Conservation (phyloP, 2,329 filamentous ascomycete species). For the Beauveria sp. region DNA sequence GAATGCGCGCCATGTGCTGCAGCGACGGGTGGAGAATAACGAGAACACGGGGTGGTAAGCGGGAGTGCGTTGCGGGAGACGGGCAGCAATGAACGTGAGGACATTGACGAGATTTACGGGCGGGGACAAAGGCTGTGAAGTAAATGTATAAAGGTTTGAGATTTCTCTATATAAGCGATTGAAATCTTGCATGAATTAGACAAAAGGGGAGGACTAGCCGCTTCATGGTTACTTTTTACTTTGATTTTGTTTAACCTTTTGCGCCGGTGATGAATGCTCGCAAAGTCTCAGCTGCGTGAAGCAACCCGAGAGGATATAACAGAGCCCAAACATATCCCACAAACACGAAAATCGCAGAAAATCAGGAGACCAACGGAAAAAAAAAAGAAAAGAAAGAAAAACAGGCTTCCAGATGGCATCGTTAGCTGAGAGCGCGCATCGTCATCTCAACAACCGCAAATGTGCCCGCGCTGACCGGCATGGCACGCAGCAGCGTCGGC, state of each 20-base stretch:
- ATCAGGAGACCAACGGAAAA: too few relatives aligned
- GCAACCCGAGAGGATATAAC: neutral
- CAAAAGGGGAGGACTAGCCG: neutral
- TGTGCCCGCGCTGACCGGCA: slow-evolving; percentile 96
- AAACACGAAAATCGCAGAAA: neutral
- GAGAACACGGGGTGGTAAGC: slow-evolving; percentile 33
- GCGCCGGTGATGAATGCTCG: slow-evolving; percentile 7
- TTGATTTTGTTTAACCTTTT: neutral
- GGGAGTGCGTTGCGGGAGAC: neutral
- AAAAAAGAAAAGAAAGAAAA: neutral
- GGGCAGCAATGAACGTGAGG: neutral
- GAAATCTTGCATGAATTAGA: neutral
- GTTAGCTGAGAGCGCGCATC: slow-evolving; percentile 50
- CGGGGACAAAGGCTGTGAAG: neutral
- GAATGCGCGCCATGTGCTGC: slow-evolving; percentile 59
- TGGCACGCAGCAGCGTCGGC: slow-evolving; percentile 84
- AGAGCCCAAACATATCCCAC: neutral
- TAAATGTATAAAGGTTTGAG: neutral
- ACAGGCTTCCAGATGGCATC: too few relatives aligned
- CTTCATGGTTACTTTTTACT: neutral
- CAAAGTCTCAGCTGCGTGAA: neutral
- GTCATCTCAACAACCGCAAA: slow-evolving; percentile 76
- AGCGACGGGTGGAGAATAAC: slow-evolving; percentile 57
- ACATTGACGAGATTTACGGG: neutral
- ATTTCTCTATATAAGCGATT: neutral